These are phyloP conservation scores for Penicillium thymicola DNA, from an alignment of 2,329 filamentous ascomycete species.

Conservation along the genomic window DNA sequence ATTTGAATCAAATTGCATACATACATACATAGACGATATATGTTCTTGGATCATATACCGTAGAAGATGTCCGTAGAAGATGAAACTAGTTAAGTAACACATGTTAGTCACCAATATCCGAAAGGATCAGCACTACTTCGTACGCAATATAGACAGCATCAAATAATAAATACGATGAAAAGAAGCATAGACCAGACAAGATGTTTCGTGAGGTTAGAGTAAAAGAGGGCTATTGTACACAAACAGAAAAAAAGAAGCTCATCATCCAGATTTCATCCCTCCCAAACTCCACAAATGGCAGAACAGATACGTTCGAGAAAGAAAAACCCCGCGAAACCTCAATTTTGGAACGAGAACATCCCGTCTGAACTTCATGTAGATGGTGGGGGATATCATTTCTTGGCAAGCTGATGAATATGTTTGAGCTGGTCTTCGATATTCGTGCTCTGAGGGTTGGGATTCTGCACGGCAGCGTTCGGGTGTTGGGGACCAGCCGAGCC, in stretches of 20 bases:
- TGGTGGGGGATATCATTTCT: conserved; percentile 22
- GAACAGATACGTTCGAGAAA: not conserved
- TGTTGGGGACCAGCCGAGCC: conserved; percentile 25
- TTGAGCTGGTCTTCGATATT: conserved; percentile 86
- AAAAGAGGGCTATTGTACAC: conserved; percentile 7
- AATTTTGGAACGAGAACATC: not conserved
- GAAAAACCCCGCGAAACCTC: not conserved
- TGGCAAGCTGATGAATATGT: conserved; percentile 59
- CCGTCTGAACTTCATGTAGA: not conserved
- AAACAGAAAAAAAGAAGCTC: conserved; percentile 2
- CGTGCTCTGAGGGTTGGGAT: conserved; percentile 45
- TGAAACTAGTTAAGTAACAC: too few relatives aligned
- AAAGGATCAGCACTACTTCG: not conserved
- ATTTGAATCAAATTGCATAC: conserved; percentile 2
- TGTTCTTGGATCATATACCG: not conserved
- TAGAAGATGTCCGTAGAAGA: too few relatives aligned
- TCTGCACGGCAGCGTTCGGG: conserved; percentile 28
- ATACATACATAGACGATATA: not conserved
- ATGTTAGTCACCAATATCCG: not conserved
- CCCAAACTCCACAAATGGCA: conserved; percentile 7
- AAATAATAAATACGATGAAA: not conserved
- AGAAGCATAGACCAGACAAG: not conserved
- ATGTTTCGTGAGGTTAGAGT: conserved; percentile 3
- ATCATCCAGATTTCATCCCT: conserved; percentile 4
- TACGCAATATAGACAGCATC: not conserved